These are phyloP conservation scores for Plasmodium blacklocki DNA, from an alignment of 169 alveolate genomes.

Conservation along the genomic window DNA sequence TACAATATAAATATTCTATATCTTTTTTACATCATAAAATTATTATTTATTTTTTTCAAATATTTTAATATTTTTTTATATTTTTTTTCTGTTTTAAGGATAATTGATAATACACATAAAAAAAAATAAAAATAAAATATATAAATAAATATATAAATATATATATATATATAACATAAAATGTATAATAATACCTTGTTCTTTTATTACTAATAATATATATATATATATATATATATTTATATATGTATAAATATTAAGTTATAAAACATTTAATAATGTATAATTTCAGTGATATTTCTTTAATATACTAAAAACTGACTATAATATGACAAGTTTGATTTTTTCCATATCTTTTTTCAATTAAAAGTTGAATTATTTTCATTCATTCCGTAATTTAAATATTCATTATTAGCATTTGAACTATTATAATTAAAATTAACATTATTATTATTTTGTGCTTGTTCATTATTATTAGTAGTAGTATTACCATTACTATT, in stretches of 20 bases:
- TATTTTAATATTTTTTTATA: background rate
- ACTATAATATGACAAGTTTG: too few relatives aligned
- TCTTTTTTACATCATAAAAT: too few relatives aligned
- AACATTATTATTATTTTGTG: background rate
- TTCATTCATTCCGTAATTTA: slow-evolving; percentile 4
- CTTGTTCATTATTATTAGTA: background rate
- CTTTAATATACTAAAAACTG: too few relatives aligned
- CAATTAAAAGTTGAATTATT: background rate
- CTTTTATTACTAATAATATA: too few relatives aligned
- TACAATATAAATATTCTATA: too few relatives aligned
- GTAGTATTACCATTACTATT: slow-evolving; percentile 7
- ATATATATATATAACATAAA: background rate
- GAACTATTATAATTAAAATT: slow-evolving; percentile 4
- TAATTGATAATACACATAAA: background rate
- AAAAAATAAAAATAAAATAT: background rate
- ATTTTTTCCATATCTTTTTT: too few relatives aligned
- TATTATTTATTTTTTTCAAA: too few relatives aligned
- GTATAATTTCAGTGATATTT: too few relatives aligned
- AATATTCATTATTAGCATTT: slow-evolving; percentile 1
- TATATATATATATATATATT: too few relatives aligned
- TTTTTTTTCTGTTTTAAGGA: background rate
- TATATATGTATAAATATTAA: too few relatives aligned
- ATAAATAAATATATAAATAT: background rate
- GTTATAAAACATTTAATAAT: too few relatives aligned
- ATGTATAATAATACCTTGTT: too few relatives aligned